Conservation (phyloP, 108 stramenopile species). For the Pseudonitzschia delicatissima region DNA sequence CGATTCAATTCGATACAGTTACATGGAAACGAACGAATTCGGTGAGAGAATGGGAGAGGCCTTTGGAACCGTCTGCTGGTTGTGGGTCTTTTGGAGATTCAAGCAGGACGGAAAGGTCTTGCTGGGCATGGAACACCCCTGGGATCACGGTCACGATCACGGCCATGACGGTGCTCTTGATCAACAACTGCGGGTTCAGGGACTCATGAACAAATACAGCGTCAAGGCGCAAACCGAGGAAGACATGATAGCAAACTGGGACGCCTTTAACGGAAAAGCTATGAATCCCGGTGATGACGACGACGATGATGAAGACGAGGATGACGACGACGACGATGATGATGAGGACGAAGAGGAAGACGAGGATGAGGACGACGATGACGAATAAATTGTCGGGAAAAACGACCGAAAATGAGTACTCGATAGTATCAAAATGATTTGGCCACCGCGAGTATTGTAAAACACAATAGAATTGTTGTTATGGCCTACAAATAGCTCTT, state of each 20-base stretch:
- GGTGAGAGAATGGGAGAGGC: constrained; percentile 49
- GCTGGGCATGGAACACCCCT: constrained; percentile 74
- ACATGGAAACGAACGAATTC: constrained; percentile 36
- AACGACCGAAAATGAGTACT: too few species aligned
- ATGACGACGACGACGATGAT: constrained; percentile 36
- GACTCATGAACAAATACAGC: constrained; percentile 26
- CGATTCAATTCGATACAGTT: too few species aligned
- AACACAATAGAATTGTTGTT: too few species aligned
- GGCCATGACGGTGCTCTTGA: constrained; percentile 27
- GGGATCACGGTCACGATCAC: constrained; percentile 59
- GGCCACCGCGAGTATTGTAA: too few species aligned
- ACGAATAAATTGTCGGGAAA: constrained; percentile 12
- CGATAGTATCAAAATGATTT: too few species aligned
- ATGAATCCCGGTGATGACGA: constrained; percentile 64
- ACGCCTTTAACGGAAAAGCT: constrained; percentile 44
- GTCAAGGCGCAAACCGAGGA: constrained; percentile 33
- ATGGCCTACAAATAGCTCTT: too few species aligned
- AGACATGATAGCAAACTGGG: constrained; percentile 51
- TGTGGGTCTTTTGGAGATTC: constrained; percentile 82
- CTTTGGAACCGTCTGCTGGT: constrained; percentile 74
- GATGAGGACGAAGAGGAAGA: constrained; percentile 22
- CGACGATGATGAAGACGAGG: constrained; percentile 64
- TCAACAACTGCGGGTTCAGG: constrained; percentile 10
- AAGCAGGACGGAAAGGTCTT: constrained; percentile 69
- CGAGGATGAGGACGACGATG: constrained; percentile 8